Percentiles rank a stretch among this genome's conserved stretches.
Conservation (phyloP, 208 protist genomes). For the Crithidia sp. region DNA sequence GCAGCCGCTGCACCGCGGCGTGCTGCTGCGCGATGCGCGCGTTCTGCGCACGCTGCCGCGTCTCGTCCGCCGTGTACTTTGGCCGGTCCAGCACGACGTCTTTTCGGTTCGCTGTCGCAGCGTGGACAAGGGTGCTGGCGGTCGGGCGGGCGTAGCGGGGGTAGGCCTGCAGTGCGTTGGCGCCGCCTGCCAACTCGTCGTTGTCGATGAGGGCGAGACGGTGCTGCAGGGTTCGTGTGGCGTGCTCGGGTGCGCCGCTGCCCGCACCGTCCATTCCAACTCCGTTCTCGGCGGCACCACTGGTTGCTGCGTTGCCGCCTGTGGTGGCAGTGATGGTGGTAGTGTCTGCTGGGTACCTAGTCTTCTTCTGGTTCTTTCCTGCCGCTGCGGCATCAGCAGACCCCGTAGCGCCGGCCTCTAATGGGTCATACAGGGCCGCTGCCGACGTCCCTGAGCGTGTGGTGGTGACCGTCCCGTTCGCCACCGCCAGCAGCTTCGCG, state of each 20-base stretch:
- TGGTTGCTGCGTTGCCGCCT: neutral
- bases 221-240: conserved; percentile 33
- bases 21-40: conserved; percentile 63
- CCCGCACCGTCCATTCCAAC: neutral
- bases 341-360: no score
- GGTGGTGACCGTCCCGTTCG: neutral
- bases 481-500: conserved; percentile 15
- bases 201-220: conserved; percentile 55
- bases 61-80: conserved; percentile 66
- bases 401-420: neutral
- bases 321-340: no score
- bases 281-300: neutral
- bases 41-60: conserved; percentile 43
- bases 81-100: conserved; percentile 39
- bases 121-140: conserved; percentile 58
- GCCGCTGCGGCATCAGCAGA: neutral
- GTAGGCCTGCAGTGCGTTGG: conserved; percentile 26
- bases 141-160: conserved; percentile 73
- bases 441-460: neutral
- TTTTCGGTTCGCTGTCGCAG: conserved; percentile 45
- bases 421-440: conserved; percentile 4
- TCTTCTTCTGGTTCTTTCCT: neutral
- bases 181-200: conserved; percentile 56
- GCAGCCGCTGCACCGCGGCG: conserved; percentile 42
- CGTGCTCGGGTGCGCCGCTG: neutral